Evolutionary conservation across 2,329 filamentous ascomycete species (phyloP).

Genomic region (Acrodontium crateriforme): DNA sequence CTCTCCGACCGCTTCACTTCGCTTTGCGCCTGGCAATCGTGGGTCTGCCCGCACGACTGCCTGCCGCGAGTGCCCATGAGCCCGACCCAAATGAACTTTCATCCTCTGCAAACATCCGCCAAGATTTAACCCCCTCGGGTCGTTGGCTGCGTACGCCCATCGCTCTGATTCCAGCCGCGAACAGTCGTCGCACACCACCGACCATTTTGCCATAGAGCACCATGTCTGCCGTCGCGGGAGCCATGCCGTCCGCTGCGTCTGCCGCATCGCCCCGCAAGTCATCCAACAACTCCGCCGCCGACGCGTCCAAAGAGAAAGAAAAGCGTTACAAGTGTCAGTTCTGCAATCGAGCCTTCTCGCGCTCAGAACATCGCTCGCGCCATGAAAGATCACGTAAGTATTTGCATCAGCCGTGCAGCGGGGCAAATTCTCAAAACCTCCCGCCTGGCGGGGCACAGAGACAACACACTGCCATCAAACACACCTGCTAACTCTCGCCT

Average conservation of each 20-base stretch:
- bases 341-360: slow-evolving; percentile 91
- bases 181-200: too few relatives aligned
- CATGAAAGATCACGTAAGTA: slow-evolving; percentile 96
- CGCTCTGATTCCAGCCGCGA: too few relatives aligned
- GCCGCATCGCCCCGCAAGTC: slow-evolving; percentile 46
- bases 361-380: slow-evolving; percentile 90
- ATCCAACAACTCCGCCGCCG: slow-evolving; percentile 13
- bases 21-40: too few relatives aligned
- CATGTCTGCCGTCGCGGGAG: slow-evolving; percentile 11
- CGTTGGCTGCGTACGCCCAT: too few relatives aligned
- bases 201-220: too few relatives aligned
- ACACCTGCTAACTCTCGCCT: background rate
- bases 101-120: too few relatives aligned
- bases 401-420: slow-evolving; percentile 6
- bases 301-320: slow-evolving; percentile 36
- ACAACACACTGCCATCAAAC: background rate
- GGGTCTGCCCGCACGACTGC: too few relatives aligned
- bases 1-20: too few relatives aligned
- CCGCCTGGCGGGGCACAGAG: slow-evolving; percentile 2
- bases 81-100: too few relatives aligned
- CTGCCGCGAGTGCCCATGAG: too few relatives aligned
- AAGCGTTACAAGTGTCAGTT: slow-evolving; percentile 99
- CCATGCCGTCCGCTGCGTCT: slow-evolving; percentile 53
- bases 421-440: slow-evolving; percentile 7
- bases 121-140: too few relatives aligned